phyloP scores from a whole-genome alignment of 352 stramenopile genomes.

The Phytophthora constricta region DNA sequence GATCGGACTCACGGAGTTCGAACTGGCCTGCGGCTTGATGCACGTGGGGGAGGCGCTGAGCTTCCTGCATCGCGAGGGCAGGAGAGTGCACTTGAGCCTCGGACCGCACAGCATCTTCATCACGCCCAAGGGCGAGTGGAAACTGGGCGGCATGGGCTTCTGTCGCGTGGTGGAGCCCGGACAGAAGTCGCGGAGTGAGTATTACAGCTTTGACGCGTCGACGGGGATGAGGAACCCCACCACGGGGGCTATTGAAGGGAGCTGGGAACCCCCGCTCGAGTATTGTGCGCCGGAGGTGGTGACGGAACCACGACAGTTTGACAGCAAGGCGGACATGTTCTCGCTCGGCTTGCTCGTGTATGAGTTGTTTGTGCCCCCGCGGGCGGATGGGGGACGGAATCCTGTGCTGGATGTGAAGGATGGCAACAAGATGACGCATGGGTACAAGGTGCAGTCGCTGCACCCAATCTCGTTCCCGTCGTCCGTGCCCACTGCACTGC shows the following conservation, averaged over 20 bases:
- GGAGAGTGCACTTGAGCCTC: slow-evolving; percentile 87
- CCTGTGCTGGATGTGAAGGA: slow-evolving; percentile 85
- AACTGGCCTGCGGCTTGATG: slow-evolving; percentile 88
- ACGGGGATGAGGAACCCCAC: slow-evolving; percentile 59
- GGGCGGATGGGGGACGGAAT: slow-evolving; percentile 80
- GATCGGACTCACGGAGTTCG: slow-evolving; percentile 89
- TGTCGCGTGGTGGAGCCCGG: slow-evolving; percentile 84
- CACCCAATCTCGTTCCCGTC: slow-evolving; percentile 85
- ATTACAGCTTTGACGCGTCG: slow-evolving; percentile 70
- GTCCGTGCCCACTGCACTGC: slow-evolving; percentile 77
- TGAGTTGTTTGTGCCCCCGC: slow-evolving; percentile 84
- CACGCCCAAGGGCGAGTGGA: slow-evolving; percentile 92
- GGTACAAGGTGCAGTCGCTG: slow-evolving; percentile 90
- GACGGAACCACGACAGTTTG: slow-evolving; percentile 84
- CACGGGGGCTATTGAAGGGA: slow-evolving; percentile 64
- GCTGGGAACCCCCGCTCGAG: slow-evolving; percentile 84
- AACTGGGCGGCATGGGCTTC: slow-evolving; percentile 92
- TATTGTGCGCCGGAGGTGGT: slow-evolving; percentile 89
- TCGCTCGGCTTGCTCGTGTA: slow-evolving; percentile 85
- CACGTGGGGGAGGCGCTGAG: slow-evolving; percentile 90
- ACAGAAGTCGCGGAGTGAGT: slow-evolving; percentile 84
- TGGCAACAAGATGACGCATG: slow-evolving; percentile 90
- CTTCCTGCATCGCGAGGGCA: slow-evolving; percentile 90
- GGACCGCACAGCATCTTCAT: slow-evolving; percentile 91
- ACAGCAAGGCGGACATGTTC: slow-evolving; percentile 86